Evolutionary conservation across 306 rosid genomes (phyloP).

Genomic region (Rosa multiflora): DNA sequence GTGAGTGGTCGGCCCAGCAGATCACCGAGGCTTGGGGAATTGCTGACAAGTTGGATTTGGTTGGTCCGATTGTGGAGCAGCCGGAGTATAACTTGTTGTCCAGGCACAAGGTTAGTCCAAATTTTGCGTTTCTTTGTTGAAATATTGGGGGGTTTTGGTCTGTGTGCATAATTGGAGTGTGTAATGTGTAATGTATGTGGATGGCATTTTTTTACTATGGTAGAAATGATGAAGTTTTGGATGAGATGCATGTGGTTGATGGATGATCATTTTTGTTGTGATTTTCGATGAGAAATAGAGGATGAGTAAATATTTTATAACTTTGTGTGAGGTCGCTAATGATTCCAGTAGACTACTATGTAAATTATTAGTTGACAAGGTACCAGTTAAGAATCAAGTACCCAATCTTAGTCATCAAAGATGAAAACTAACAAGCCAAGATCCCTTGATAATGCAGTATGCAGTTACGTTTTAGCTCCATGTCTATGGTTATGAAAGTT

Average conservation of each 20-base stretch:
- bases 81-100: conserved; percentile 90
- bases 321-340: background rate
- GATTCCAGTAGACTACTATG: background rate
- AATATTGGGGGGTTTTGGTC: no score
- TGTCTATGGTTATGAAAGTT: background rate
- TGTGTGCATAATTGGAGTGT: no score
- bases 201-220: no score
- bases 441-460: background rate
- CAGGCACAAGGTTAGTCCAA: conserved; percentile 62
- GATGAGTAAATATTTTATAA: background rate
- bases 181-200: no score
- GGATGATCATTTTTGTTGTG: background rate
- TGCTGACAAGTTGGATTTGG: conserved; percentile 66
- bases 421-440: background rate
- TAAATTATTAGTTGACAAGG: background rate
- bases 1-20: conserved; percentile 99
- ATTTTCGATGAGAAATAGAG: background rate
- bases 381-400: background rate
- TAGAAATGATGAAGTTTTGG: background rate
- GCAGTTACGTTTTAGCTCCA: background rate
- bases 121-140: no score
- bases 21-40: conserved; percentile 93
- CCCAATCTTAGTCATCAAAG: background rate
- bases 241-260: background rate
- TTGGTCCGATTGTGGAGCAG: conserved; percentile 95